Evolutionary conservation across 176 grass and related monocot species (phyloP).

Genomic region (Otatea glauca): DNA sequence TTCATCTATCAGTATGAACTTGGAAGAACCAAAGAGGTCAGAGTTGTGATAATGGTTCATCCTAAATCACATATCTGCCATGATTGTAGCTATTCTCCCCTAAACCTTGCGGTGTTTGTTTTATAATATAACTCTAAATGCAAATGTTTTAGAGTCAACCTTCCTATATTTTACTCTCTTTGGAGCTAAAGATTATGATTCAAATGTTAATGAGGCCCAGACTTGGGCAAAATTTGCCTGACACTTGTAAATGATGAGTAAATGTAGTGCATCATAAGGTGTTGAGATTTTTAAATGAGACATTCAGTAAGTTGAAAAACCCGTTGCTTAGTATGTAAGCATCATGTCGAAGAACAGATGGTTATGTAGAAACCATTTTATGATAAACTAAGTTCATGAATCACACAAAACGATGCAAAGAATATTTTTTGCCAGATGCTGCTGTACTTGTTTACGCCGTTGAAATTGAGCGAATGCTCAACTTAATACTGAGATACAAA

Average conservation of each 20-base stretch:
- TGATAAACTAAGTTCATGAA: background rate
- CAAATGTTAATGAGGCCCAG: background rate
- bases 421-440: background rate
- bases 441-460: background rate
- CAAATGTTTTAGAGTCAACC: background rate
- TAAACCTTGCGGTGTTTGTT: background rate
- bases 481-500: background rate
- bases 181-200: background rate
- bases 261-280: background rate
- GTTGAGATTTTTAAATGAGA: background rate
- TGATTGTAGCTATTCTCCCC: constrained; percentile 1
- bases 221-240: background rate
- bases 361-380: background rate
- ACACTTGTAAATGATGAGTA: constrained; percentile 5
- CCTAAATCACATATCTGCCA: constrained; percentile 2
- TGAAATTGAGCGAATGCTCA: background rate
- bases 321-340: background rate
- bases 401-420: background rate
- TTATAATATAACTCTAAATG: background rate
- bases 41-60: background rate
- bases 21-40: background rate
- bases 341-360: constrained; percentile 3
- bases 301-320: background rate
- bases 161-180: background rate
- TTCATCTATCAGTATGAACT: background rate